phyloP scores from a whole-genome alignment of 2,329 filamentous ascomycete genomes.

The Trichophyton verrucosum region DNA sequence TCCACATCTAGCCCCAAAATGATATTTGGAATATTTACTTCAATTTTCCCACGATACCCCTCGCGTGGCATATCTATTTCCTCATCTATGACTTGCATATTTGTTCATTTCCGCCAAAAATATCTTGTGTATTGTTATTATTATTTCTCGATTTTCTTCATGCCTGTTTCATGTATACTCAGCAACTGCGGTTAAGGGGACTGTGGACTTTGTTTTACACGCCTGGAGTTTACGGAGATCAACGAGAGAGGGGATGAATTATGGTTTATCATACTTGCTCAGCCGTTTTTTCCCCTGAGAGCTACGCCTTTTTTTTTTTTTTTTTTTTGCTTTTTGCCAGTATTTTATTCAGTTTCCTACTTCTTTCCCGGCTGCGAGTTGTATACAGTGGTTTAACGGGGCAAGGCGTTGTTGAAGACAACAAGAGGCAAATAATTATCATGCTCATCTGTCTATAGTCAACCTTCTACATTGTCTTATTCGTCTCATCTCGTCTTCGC shows the following conservation, averaged over 20 bases:
- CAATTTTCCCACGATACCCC: not conserved
- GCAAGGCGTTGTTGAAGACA: not conserved
- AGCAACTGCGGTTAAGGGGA: not conserved
- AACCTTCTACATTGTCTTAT: not conserved
- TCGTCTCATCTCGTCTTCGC: not conserved
- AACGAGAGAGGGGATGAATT: not conserved
- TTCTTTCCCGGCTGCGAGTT: not conserved
- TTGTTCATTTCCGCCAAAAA: not conserved
- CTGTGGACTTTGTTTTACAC: not conserved
- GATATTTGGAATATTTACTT: not conserved
- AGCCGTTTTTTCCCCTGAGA: not conserved
- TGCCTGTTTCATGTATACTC: not conserved
- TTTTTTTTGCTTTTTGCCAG: not conserved
- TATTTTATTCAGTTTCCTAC: not conserved
- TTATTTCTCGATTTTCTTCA: not conserved
- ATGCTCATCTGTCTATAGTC: not conserved
- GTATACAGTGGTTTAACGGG: not conserved
- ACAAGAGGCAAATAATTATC: not conserved
- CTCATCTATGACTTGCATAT: not conserved
- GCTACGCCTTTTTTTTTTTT: not conserved
- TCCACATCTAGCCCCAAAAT: not conserved
- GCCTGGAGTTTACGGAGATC: constrained; percentile 1
- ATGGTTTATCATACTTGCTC: not conserved
- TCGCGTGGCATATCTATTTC: not conserved
- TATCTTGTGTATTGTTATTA: not conserved